Conservation (phyloP, 148 eudicot genomes). For the Hydrangea macrophylla region DNA sequence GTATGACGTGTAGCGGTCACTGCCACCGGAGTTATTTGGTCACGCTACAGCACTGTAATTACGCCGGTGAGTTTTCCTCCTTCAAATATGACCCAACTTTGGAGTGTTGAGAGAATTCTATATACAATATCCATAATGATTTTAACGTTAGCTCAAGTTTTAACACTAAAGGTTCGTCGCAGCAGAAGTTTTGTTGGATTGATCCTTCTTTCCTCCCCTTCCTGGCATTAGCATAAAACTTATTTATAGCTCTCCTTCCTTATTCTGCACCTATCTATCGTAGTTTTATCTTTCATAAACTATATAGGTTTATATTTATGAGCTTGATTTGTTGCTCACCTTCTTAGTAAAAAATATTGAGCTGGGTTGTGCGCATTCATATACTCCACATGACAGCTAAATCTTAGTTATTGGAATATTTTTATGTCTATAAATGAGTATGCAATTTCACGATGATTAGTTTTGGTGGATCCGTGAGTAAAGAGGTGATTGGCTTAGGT, state of each 20-base stretch:
- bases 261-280: too few species aligned
- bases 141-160: neutral
- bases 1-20: constrained; percentile 60
- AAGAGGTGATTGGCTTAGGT: too few species aligned
- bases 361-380: too few species aligned
- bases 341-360: too few species aligned
- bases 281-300: neutral
- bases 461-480: too few species aligned
- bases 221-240: neutral
- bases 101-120: neutral
- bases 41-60: constrained; percentile 88
- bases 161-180: neutral
- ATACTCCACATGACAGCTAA: too few species aligned
- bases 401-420: too few species aligned
- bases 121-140: neutral
- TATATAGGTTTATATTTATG: too few species aligned
- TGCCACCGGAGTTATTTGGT: constrained; percentile 82
- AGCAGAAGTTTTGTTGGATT: neutral
- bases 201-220: neutral
- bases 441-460: too few species aligned
- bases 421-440: too few species aligned
- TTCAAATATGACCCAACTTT: neutral
- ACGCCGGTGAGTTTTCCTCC: constrained; percentile 65
- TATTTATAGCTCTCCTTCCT: neutral
- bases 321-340: too few species aligned